phyloP scores from a whole-genome alignment of 371 early-diverging fungal genomes.

The Neoconidiobolus thromboides region DNA sequence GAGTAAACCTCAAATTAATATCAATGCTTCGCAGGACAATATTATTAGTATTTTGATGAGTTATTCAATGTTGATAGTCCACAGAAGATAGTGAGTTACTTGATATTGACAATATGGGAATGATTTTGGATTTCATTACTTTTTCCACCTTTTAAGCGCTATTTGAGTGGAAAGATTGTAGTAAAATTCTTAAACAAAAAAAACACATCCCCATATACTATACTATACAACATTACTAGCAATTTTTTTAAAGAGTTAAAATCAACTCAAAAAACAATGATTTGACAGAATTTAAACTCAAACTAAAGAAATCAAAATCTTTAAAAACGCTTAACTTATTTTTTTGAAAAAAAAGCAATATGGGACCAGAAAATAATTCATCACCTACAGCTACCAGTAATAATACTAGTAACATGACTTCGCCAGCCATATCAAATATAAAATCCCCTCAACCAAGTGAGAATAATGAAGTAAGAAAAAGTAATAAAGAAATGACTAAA shows the following conservation, averaged over 20 bases:
- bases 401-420: neutral
- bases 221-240: neutral
- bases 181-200: neutral
- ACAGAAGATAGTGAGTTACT: slow-evolving; percentile 29
- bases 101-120: neutral
- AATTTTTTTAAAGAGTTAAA: neutral
- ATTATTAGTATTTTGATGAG: too few species aligned
- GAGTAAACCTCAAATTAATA: too few species aligned
- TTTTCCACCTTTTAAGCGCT: neutral
- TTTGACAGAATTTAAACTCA: neutral
- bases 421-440: neutral
- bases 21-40: too few species aligned
- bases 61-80: slow-evolving; percentile 14
- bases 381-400: neutral
- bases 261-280: too few species aligned
- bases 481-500: slow-evolving; percentile 64
- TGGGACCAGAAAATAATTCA: neutral
- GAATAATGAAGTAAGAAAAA: slow-evolving; percentile 14
- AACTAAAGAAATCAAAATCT: neutral
- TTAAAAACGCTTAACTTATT: neutral
- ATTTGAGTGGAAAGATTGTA: too few species aligned
- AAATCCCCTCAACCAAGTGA: neutral
- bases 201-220: neutral
- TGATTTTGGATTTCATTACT: neutral
- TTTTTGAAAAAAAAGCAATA: neutral